Base-by-base conservation (phyloP, 805 yeast genomes). In the Pichia membranifaciens region DNA sequence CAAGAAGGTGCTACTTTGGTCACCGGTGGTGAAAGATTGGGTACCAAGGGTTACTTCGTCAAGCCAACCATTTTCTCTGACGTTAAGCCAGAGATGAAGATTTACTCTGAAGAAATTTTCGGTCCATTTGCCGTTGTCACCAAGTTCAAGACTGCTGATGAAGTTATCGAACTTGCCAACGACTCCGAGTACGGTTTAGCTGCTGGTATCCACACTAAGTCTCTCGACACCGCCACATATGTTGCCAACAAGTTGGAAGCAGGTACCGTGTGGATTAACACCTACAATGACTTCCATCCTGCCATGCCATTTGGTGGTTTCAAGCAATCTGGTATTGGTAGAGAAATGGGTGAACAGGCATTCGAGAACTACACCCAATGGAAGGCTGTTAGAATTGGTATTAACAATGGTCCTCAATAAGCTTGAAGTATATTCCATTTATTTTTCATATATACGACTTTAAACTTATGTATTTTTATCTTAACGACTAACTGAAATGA, bases 41-140 rank as follows among this genome's bases (percentile, higher is more conserved):
- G 86, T 57, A 69, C 69, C 59, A 83, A 81, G 68, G 90, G 90
- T 62, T 83, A 66, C 72, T 82, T 81, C 54, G 66, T 84, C 58
- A 73, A 78, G 68, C 96, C 97, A 66, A 89, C 97, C 36, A 76
- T 90, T 59, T 87, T 89, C 64, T 82, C 86, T 55, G 88, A 86
- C 61, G 96, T 87, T 54, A 73, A 73, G 20, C 84, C 82, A 64
- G 72, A 80, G 62, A 81, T 80, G 83, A 72, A 74, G 56, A 81
- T 90, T 65, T 88, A 86, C 57, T 78, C 74, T 66, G 96, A 89
- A 66, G 97, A 89, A 75, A 87, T 89, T 65, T 89, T 88, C 59
- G 96, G 96, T 50, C 96, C 96, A 21, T 87, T 88, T 51, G 81
- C 84, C 53, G 81, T 93, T 37, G 76, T 86, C 47, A 70, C 82